phyloP scores from a whole-genome alignment of 176 grass and related monocot species.

The Oryza longistaminata region DNA sequence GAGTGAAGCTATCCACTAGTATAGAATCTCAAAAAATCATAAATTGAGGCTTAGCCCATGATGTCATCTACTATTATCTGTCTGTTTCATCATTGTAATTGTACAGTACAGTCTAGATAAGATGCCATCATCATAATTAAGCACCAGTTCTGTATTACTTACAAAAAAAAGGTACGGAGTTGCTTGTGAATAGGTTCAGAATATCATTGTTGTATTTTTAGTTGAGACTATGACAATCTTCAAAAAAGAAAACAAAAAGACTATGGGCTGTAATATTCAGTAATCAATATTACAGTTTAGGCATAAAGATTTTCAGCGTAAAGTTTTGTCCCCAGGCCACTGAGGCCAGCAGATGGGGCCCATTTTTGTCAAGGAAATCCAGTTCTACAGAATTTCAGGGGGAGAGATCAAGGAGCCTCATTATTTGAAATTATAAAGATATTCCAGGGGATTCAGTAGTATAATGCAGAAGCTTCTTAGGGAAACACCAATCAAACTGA shows the following conservation, averaged over 20 bases:
- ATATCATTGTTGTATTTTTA: neutral
- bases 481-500: neutral
- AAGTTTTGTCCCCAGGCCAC: neutral
- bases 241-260: neutral
- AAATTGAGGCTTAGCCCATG: neutral
- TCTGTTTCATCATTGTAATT: neutral
- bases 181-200: neutral
- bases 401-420: neutral
- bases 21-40: neutral
- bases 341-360: neutral
- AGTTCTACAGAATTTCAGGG: neutral
- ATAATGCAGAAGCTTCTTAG: neutral
- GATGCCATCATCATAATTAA: neutral
- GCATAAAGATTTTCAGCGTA: neutral
- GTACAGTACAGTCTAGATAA: neutral
- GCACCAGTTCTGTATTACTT: neutral
- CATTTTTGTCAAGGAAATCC: neutral
- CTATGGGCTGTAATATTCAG: neutral
- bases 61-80: neutral
- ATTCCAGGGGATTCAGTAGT: neutral
- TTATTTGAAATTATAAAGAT: neutral
- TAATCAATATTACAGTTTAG: neutral
- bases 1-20: neutral
- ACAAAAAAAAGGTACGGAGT: neutral
- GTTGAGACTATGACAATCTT: neutral